Conservation (phyloP, 169 alveolate species). For the Condylostoma magnum region DNA sequence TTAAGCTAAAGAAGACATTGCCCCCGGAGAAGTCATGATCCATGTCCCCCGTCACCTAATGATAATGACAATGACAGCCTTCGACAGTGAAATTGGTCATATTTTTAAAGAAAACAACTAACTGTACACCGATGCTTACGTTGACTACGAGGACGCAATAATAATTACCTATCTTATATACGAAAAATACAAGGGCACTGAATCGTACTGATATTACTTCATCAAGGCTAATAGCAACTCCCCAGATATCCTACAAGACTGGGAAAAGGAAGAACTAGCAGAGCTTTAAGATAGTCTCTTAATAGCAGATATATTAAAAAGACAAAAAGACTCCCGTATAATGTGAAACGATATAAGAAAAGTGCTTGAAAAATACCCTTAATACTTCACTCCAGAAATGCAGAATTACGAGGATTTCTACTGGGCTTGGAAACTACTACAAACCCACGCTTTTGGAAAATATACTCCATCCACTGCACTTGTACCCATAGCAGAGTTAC, state of each 20-base stretch:
- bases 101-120: constrained; percentile 12
- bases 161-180: constrained; percentile 1
- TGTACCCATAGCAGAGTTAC: constrained; percentile 11
- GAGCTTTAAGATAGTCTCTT: constrained; percentile 6
- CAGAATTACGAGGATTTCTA: neutral
- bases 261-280: neutral
- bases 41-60: neutral
- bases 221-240: neutral
- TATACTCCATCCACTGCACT: neutral
- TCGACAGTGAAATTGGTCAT: neutral
- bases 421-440: constrained; percentile 17
- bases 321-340: neutral
- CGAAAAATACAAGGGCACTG: constrained; percentile 21
- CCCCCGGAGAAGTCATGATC: constrained; percentile 1
- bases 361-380: neutral
- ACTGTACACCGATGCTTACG: neutral
- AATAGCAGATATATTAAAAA: neutral
- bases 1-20: neutral
- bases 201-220: neutral
- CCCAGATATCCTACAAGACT: neutral
- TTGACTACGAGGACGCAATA: neutral
- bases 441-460: constrained; percentile 5
- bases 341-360: neutral
- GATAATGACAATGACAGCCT: neutral
- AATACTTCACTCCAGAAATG: neutral